phyloP scores from a whole-genome alignment of 305 asterid genomes.

The Monarda citriodora region DNA sequence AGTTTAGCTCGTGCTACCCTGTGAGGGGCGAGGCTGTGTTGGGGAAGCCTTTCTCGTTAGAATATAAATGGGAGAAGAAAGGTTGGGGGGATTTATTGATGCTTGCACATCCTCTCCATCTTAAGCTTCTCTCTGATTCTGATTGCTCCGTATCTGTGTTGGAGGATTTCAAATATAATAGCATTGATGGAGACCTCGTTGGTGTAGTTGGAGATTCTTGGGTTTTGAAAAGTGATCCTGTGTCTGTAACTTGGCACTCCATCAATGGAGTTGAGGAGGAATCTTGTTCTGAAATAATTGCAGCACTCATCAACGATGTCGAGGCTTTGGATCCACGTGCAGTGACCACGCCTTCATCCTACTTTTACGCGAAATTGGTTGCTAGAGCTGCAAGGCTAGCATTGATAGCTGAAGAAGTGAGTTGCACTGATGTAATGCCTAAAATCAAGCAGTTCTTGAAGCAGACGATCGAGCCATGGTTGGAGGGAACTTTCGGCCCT shows the following conservation, averaged over 20 bases:
- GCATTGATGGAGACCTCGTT: slow-evolving; percentile 87
- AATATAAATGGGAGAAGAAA: slow-evolving; percentile 76
- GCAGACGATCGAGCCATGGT: slow-evolving; percentile 85
- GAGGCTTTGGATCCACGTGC: slow-evolving; percentile 40
- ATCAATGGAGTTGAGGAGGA: slow-evolving; percentile 62
- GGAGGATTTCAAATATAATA: slow-evolving; percentile 58
- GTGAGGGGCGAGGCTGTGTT: slow-evolving; percentile 63
- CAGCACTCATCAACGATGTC: slow-evolving; percentile 67
- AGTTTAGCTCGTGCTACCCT: slow-evolving; percentile 71
- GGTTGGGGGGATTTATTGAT: slow-evolving; percentile 85
- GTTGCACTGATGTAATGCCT: slow-evolving; percentile 56
- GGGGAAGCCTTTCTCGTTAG: slow-evolving; percentile 58
- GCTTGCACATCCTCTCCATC: slow-evolving; percentile 93
- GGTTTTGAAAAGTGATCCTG: slow-evolving; percentile 66
- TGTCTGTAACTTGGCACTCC: slow-evolving; percentile 87
- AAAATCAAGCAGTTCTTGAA: slow-evolving; percentile 62
- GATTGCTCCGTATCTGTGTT: slow-evolving; percentile 46
- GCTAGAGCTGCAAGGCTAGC: slow-evolving; percentile 73
- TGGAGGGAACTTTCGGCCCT: slow-evolving; percentile 66
- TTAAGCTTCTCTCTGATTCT: slow-evolving; percentile 45
- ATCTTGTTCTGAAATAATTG: slow-evolving; percentile 40
- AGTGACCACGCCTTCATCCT: slow-evolving; percentile 63
- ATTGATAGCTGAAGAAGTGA: slow-evolving; percentile 85
- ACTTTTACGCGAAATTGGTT: slow-evolving; percentile 74
- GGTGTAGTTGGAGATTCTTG: slow-evolving; percentile 90